These are phyloP conservation scores for Carex parvula DNA, from an alignment of 176 grass and related monocot species.

Conservation along the genomic window DNA sequence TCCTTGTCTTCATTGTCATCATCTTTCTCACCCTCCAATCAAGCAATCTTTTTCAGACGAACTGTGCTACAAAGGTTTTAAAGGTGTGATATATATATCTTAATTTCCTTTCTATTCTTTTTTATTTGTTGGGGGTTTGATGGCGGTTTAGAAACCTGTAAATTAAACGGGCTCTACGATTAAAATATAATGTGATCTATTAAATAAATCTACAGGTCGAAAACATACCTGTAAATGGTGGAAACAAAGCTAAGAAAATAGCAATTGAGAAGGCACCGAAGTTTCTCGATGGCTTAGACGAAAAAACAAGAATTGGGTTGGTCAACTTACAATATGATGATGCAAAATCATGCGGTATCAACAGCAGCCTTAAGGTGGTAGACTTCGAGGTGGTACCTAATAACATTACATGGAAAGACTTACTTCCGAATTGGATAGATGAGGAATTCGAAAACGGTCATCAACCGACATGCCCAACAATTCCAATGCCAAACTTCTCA, in stretches of 20 bases:
- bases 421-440: conserved; percentile 94
- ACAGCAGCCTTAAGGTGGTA: conserved; percentile 38
- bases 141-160: no score
- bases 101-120: neutral
- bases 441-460: conserved; percentile 71
- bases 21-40: neutral
- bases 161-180: no score
- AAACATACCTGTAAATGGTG: conserved; percentile 27
- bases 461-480: conserved; percentile 57
- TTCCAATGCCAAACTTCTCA: conserved; percentile 64
- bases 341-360: conserved; percentile 43
- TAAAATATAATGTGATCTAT: neutral
- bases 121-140: no score
- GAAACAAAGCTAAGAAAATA: conserved; percentile 31
- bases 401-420: conserved; percentile 59
- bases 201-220: conserved; percentile 33
- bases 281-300: conserved; percentile 50
- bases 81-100: neutral
- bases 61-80: neutral
- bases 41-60: conserved; percentile 1
- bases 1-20: neutral
- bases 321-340: conserved; percentile 60
- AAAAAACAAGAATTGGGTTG: conserved; percentile 49
- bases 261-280: conserved; percentile 44
- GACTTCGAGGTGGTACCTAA: conserved; percentile 46